Conservation (phyloP, 2,329 filamentous ascomycete genomes). For the Coleophoma crateriformis region DNA sequence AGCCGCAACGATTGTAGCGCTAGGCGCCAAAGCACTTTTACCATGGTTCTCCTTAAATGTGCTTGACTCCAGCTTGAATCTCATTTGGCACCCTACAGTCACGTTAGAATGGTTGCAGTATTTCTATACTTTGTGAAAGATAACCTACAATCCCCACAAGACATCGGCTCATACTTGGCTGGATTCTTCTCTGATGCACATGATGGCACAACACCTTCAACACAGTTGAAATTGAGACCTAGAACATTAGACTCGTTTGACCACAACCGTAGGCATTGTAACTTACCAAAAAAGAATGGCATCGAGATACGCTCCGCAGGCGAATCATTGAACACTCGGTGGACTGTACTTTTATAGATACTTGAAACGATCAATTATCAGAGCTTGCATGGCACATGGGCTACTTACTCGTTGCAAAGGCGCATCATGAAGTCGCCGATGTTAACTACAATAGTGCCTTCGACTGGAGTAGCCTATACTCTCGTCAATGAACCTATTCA, state of each 20-base stretch:
- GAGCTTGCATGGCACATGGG: background rate
- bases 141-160: constrained; percentile 37
- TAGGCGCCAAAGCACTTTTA: constrained; percentile 15
- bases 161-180: constrained; percentile 44
- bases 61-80: constrained; percentile 21
- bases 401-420: constrained; percentile 36
- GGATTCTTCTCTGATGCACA: constrained; percentile 40
- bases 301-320: constrained; percentile 41
- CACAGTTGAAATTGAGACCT: constrained; percentile 46
- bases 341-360: constrained; percentile 43
- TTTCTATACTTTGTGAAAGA: background rate
- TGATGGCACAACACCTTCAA: constrained; percentile 40
- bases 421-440: constrained; percentile 48
- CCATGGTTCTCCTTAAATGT: constrained; percentile 18
- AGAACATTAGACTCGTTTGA: background rate
- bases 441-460: constrained; percentile 43
- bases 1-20: constrained; percentile 17
- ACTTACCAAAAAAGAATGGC: constrained; percentile 49
- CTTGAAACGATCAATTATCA: background rate
- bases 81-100: constrained; percentile 22
- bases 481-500: constrained; percentile 2
- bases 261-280: background rate
- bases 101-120: background rate
- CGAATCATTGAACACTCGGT: constrained; percentile 41
- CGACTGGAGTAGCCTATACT: constrained; percentile 32